Conservation (phyloP, 75 land plant genomes). For the Chamaecyparis obtusa region DNA sequence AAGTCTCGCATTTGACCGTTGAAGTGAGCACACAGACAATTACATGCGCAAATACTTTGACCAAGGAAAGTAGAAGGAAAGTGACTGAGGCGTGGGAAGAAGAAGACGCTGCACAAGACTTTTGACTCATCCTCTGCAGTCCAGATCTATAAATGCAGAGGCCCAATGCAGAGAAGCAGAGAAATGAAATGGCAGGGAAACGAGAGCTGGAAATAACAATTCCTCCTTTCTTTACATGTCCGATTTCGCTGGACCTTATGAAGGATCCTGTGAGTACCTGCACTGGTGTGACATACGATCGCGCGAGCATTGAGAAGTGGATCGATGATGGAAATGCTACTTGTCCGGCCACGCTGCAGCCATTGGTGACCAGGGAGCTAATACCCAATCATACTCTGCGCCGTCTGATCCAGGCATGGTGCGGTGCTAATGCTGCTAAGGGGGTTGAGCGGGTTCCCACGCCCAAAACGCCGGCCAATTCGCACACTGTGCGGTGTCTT, state of each 20-base stretch:
- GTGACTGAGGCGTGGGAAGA: neutral
- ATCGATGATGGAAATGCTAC: slow-evolving; percentile 20
- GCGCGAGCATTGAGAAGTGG: slow-evolving; percentile 26
- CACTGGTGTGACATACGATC: slow-evolving; percentile 26
- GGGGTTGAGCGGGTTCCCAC: slow-evolving; percentile 21
- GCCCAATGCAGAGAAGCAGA: neutral
- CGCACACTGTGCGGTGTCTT: slow-evolving; percentile 25
- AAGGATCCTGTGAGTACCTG: slow-evolving; percentile 22
- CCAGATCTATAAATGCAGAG: neutral
- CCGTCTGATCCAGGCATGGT: slow-evolving; percentile 31
- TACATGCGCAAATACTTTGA: neutral
- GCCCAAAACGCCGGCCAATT: slow-evolving; percentile 16
- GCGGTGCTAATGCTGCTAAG: neutral
- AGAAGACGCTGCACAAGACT: neutral
- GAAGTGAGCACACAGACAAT: too few relatives aligned
- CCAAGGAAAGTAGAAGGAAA: neutral
- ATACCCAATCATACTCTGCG: slow-evolving; percentile 37
- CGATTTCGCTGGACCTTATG: slow-evolving; percentile 29
- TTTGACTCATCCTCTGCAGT: neutral
- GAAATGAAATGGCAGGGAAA: neutral
- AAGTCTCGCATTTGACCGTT: too few relatives aligned
- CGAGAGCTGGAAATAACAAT: slow-evolving; percentile 12
- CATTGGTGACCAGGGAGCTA: slow-evolving; percentile 14
- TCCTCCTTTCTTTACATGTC: slow-evolving; percentile 29
- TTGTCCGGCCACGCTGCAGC: slow-evolving; percentile 32